Conservation (phyloP, 805 yeast genomes). For the Yarrowia yakushimensis region DNA sequence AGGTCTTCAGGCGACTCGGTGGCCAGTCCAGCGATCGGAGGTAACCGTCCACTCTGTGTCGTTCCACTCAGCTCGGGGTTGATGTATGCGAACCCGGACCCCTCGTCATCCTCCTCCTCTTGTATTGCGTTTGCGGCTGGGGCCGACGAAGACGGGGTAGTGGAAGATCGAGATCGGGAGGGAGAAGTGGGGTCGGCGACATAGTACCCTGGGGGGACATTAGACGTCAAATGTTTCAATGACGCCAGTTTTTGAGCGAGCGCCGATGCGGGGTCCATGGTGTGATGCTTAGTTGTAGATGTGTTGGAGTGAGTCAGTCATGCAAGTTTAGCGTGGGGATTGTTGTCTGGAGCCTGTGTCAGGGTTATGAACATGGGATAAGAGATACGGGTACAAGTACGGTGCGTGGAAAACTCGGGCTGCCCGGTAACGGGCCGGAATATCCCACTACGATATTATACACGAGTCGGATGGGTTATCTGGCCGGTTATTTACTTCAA, state of each 20-base stretch:
- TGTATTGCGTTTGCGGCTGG: constrained; percentile 18
- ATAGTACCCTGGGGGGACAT: constrained; percentile 5
- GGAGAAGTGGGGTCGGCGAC: not conserved
- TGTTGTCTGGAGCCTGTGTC: not conserved
- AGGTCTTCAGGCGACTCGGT: constrained; percentile 23
- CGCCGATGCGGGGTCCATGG: constrained; percentile 24
- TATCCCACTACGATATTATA: not conserved
- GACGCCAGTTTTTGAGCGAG: constrained; percentile 23
- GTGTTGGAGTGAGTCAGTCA: constrained; percentile 22
- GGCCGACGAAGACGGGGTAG: constrained; percentile 15
- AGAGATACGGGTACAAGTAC: not conserved
- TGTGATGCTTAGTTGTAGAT: constrained; percentile 6
- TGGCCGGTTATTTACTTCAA: no score
- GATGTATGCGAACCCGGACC: constrained; percentile 24
- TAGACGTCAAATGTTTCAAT: not conserved
- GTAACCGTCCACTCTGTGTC: not conserved
- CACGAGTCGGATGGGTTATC: no score
- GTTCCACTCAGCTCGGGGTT: constrained; percentile 21
- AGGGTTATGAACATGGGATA: not conserved
- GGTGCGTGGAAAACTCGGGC: not conserved
- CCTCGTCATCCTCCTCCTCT: constrained; percentile 23
- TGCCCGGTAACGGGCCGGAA: no score
- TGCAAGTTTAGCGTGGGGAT: constrained; percentile 23
- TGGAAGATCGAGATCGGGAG: constrained; percentile 7
- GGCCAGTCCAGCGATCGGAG: constrained; percentile 17